Conservation (phyloP, 2,329 filamentous ascomycete genomes). For the Neofusicoccum parvum region DNA sequence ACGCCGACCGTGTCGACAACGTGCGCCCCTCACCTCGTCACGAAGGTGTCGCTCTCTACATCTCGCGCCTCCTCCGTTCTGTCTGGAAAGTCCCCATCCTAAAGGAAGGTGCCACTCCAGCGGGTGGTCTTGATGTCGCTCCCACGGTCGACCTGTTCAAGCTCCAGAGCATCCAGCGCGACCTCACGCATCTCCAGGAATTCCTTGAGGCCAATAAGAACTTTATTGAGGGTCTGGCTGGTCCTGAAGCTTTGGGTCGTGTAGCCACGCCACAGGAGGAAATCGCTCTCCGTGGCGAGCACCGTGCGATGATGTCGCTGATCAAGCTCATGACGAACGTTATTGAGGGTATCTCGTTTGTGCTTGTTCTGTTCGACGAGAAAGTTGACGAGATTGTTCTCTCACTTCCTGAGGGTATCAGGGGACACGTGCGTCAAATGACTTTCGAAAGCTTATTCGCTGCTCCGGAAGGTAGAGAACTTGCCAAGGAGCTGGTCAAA, state of each 20-base stretch:
- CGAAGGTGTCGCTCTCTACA: conserved; percentile 83
- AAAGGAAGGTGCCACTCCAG: conserved; percentile 54
- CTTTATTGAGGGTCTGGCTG: conserved; percentile 92
- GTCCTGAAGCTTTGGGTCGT: conserved; percentile 79
- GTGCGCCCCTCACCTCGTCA: conserved; percentile 88
- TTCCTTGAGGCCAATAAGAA: conserved; percentile 87
- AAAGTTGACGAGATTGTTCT: conserved; percentile 84
- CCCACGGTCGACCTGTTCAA: conserved; percentile 70
- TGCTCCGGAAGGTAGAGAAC: conserved; percentile 74
- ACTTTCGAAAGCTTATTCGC: conserved; percentile 91
- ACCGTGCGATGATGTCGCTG: conserved; percentile 85
- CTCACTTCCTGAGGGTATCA: conserved; percentile 70
- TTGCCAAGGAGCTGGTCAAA: conserved; percentile 93
- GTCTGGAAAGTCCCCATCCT: conserved; percentile 85
- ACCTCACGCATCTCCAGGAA: conserved; percentile 73
- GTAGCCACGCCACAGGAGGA: conserved; percentile 85
- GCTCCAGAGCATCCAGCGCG: conserved; percentile 75
- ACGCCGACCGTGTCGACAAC: conserved; percentile 72
- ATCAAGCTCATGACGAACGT: conserved; percentile 86
- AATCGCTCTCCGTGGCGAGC: conserved; percentile 87
- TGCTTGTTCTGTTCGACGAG: conserved; percentile 92
- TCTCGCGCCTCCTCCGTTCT: conserved; percentile 82
- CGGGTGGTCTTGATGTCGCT: conserved; percentile 63
- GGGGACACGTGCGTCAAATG: conserved; percentile 70
- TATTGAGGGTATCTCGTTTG: conserved; percentile 95